These are phyloP conservation scores for Gossypium gossypioides DNA, from an alignment of 441 rosid genomes.

Conservation along the genomic window DNA sequence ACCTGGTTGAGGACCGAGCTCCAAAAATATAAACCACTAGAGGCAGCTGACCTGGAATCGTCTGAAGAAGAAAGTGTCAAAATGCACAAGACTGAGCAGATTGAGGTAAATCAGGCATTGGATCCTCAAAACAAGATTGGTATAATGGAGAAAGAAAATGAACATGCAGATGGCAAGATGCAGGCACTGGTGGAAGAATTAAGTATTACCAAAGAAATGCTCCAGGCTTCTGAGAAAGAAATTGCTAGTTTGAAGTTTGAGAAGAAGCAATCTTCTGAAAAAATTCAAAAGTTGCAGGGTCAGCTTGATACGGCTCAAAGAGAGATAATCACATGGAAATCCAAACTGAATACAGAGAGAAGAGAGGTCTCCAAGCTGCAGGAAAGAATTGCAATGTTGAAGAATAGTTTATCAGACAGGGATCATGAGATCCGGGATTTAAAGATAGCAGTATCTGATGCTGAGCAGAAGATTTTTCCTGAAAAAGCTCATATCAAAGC, in stretches of 20 bases:
- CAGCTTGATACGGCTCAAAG: conserved; percentile 48
- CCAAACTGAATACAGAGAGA: conserved; percentile 47
- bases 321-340: conserved; percentile 36
- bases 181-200: conserved; percentile 44
- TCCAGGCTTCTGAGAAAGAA: conserved; percentile 43
- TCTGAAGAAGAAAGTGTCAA: conserved; percentile 1
- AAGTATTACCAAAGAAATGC: conserved; percentile 39
- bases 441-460: conserved; percentile 66
- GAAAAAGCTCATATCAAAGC: conserved; percentile 44
- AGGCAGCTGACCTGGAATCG: conserved; percentile 27
- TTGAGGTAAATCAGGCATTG: not conserved
- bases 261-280: conserved; percentile 25
- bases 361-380: conserved; percentile 60
- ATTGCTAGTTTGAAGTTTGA: conserved; percentile 39
- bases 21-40: conserved; percentile 22
- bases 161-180: conserved; percentile 25
- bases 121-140: not conserved
- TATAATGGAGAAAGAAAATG: conserved; percentile 6
- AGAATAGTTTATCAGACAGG: conserved; percentile 63
- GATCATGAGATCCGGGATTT: conserved; percentile 58
- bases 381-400: conserved; percentile 58
- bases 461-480: conserved; percentile 75
- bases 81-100: not conserved
- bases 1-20: conserved; percentile 37
- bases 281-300: conserved; percentile 33